phyloP scores from a whole-genome alignment of 129 eudicot genomes.

The Saussurea involucrata region DNA sequence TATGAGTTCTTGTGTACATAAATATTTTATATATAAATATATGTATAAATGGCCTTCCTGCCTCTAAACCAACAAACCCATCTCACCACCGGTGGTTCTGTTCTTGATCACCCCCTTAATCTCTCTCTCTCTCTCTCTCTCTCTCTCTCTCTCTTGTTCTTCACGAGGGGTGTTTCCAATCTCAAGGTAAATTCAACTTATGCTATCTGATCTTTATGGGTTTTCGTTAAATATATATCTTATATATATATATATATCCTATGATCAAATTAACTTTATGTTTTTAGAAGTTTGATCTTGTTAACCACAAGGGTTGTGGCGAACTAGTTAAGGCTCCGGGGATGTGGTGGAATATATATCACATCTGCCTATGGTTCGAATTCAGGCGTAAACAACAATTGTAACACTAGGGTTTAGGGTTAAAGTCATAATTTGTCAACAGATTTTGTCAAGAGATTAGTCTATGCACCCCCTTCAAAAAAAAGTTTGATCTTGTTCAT shows the following conservation, averaged over 20 bases:
- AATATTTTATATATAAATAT: slow-evolving; percentile 26
- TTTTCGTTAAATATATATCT: background rate
- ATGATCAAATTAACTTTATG: background rate
- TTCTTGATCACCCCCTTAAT: slow-evolving; percentile 32
- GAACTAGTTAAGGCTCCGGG: no score
- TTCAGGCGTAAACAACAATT: no score
- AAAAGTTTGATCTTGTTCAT: background rate
- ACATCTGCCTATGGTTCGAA: no score
- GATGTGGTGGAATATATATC: no score
- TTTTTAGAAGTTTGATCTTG: background rate
- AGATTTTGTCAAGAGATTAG: no score
- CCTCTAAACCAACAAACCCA: slow-evolving; percentile 52
- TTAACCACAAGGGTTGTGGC: no score
- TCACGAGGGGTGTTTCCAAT: slow-evolving; percentile 23
- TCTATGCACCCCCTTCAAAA: no score
- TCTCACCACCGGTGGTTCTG: slow-evolving; percentile 25
- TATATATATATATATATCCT: background rate
- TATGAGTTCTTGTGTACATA: slow-evolving; percentile 34
- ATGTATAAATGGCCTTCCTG: slow-evolving; percentile 44
- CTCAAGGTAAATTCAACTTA: slow-evolving; percentile 33
- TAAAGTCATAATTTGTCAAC: no score
- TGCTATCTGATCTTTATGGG: slow-evolving; percentile 3
- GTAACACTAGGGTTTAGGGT: no score
- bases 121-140: background rate
- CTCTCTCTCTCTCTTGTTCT: slow-evolving; percentile 20